Evolutionary conservation across 2,329 filamentous ascomycete species (phyloP).

Genomic region (Huntiella moniliformis): DNA sequence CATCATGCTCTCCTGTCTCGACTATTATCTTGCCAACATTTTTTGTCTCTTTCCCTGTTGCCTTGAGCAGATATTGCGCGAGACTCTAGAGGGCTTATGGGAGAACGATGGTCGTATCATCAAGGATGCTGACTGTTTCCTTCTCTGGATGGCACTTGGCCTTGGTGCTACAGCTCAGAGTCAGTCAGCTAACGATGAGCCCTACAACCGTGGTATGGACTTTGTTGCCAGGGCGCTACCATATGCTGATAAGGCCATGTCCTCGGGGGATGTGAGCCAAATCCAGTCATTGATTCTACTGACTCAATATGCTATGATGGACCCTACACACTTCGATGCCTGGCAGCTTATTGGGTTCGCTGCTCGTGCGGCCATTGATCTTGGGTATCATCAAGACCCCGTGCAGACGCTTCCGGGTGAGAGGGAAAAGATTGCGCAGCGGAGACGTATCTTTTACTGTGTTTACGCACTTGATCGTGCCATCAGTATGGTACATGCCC

Average conservation of each 20-base stretch:
- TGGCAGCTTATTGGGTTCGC: conserved; percentile 91
- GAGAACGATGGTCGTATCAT: conserved; percentile 44
- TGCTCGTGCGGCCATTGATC: conserved; percentile 67
- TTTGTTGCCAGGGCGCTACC: conserved; percentile 48
- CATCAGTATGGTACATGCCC: conserved; percentile 72
- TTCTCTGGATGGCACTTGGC: conserved; percentile 75
- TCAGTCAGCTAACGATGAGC: conserved; percentile 44
- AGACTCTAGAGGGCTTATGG: conserved; percentile 66
- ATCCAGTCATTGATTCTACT: conserved; percentile 76
- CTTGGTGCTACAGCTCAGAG: conserved; percentile 62
- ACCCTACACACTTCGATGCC: conserved; percentile 78
- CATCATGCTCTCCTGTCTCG: conserved; percentile 34
- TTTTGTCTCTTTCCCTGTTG: conserved; percentile 70
- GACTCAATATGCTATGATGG: conserved; percentile 75
- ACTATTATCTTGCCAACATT: conserved; percentile 71
- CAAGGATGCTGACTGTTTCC: conserved; percentile 59
- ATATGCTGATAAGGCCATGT: conserved; percentile 64
- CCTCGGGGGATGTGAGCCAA: conserved; percentile 66
- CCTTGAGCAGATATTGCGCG: conserved; percentile 58
- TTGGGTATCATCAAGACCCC: conserved; percentile 86
- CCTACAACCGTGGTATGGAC: conserved; percentile 36
- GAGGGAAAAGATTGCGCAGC: conserved; percentile 52
- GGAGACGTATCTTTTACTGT: conserved; percentile 74
- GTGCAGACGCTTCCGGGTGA: conserved; percentile 49
- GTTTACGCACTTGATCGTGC: conserved; percentile 79